phyloP scores from a whole-genome alignment of 805 yeast genomes.

The Aciculoconidium aculeatum region DNA sequence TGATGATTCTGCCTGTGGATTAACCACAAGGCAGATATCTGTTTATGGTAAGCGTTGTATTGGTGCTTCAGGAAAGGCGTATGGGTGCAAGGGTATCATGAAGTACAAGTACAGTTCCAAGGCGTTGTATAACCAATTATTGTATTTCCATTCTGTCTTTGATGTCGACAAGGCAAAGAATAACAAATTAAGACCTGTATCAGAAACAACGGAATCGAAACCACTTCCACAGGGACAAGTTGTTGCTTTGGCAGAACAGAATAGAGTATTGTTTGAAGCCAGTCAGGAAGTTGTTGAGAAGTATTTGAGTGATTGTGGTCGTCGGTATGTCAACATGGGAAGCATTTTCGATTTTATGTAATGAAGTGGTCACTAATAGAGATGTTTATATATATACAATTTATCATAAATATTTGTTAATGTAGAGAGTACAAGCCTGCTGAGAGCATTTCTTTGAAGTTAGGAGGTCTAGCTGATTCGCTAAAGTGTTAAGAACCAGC shows the following conservation, averaged over 20 bases:
- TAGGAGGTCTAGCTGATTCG: no score
- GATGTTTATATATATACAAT: neutral
- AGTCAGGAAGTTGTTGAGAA: conserved; percentile 58
- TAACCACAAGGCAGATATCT: conserved; percentile 74
- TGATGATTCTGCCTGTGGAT: conserved; percentile 79
- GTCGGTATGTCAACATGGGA: conserved; percentile 84
- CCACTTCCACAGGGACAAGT: conserved; percentile 47
- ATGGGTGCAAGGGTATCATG: conserved; percentile 77
- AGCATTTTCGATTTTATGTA: conserved; percentile 64
- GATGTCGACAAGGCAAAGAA: conserved; percentile 74
- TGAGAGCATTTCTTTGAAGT: no score
- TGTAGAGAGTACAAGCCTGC: neutral
- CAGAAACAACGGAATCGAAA: conserved; percentile 27
- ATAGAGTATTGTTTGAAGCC: conserved; percentile 51
- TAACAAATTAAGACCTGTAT: conserved; percentile 49
- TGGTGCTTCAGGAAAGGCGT: conserved; percentile 54
- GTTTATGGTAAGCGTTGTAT: conserved; percentile 88
- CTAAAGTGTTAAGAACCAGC: no score
- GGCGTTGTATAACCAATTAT: conserved; percentile 77
- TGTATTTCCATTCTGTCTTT: conserved; percentile 72
- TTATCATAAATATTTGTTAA: neutral
- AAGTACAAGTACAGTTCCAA: conserved; percentile 70
- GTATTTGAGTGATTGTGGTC: conserved; percentile 76
- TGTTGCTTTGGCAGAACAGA: conserved; percentile 75
- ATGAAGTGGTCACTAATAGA: neutral